Conservation (phyloP, 2,329 filamentous ascomycete genomes). For the Didymella pomorum region DNA sequence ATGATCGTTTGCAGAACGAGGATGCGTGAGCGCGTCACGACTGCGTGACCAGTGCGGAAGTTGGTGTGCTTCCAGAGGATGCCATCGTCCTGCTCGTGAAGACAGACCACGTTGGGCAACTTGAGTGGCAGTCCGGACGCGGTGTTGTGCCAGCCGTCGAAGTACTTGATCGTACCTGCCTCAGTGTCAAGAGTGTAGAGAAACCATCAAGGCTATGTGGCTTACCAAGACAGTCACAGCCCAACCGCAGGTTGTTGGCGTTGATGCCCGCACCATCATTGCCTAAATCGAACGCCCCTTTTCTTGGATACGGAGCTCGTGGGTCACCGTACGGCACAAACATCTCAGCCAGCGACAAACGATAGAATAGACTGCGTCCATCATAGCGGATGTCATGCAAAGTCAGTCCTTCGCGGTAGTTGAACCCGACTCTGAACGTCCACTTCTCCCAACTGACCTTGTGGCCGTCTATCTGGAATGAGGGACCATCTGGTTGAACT, state of each 20-base stretch:
- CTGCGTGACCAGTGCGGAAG: constrained; percentile 32
- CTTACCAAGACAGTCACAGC: constrained; percentile 55
- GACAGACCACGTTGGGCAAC: constrained; percentile 55
- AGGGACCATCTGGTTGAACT: constrained; percentile 37
- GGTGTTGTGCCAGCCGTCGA: constrained; percentile 52
- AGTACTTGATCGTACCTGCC: constrained; percentile 52
- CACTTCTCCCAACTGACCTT: constrained; percentile 55
- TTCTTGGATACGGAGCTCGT: constrained; percentile 53
- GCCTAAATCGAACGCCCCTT: constrained; percentile 57
- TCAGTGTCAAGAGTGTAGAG: not conserved
- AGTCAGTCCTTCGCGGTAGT: constrained; percentile 56
- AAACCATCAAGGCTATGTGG: too few species aligned
- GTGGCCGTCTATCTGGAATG: constrained; percentile 32
- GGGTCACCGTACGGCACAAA: constrained; percentile 57
- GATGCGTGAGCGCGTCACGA: constrained; percentile 31
- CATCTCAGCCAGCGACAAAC: constrained; percentile 55
- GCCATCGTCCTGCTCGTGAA: constrained; percentile 67
- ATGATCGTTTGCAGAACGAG: constrained; percentile 40
- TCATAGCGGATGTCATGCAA: constrained; percentile 54
- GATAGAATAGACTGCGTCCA: constrained; percentile 52
- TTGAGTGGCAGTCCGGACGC: constrained; percentile 47
- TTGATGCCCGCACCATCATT: constrained; percentile 54
- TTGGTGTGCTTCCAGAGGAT: constrained; percentile 45
- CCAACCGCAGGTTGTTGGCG: constrained; percentile 54
- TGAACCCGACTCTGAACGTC: constrained; percentile 55